Evolutionary conservation across 2,329 filamentous ascomycete genomes (phyloP), one percentile per base, ranked within the genome.

Genomic region (Ophiocordyceps camponoti-leonardi): DNA sequence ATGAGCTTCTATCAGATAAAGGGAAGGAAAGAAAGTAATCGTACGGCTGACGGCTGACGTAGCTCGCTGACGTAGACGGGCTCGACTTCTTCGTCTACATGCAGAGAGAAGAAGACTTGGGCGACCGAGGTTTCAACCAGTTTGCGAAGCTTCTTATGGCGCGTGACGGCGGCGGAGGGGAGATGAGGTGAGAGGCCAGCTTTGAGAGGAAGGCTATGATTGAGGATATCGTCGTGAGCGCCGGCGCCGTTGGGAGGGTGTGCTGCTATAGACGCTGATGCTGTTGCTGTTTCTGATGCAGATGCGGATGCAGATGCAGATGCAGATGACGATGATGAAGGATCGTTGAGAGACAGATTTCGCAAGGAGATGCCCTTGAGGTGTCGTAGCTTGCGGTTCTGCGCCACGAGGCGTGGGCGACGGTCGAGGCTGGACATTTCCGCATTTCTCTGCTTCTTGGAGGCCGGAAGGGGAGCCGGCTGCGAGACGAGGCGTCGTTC

Each of bases 51-150:
- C 55, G 79, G 78, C 53, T 83, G 75, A 26, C 80, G 75, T 20
- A 83, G 70, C 63, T 96, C 90, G 56, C 87, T 94, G 54, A 94
- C 76, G 60, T 95, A 95, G n/a, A 95, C 66, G 0, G 90, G 87
- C 16, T 86, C 80, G 42, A 71, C 63, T 44, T 77, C 63, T 4
- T 66, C 74, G 1, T 75, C 67, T 42, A 80, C 75, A 60, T 95
- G 88, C 44, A 95, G 59, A 3, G 86, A 84, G 61, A 94, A 92
- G 71, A 94, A 95, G 16, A 81, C 79, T 63, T 95, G 83, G n/a
- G 81, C 86, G 63, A 92, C 79, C 44, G 77, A 73, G 53, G 71
- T 75, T 45, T 79, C 77, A 26, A 83, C 76, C 8, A 85, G 73
- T 51, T 80, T 72, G 60, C 92, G 83, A 40, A 94, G 67, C 58